Evolutionary conservation across 176 grass and related monocot genomes (phyloP), one percentile per base, ranked within the genome.

Genomic region (Ensete glaucum): DNA sequence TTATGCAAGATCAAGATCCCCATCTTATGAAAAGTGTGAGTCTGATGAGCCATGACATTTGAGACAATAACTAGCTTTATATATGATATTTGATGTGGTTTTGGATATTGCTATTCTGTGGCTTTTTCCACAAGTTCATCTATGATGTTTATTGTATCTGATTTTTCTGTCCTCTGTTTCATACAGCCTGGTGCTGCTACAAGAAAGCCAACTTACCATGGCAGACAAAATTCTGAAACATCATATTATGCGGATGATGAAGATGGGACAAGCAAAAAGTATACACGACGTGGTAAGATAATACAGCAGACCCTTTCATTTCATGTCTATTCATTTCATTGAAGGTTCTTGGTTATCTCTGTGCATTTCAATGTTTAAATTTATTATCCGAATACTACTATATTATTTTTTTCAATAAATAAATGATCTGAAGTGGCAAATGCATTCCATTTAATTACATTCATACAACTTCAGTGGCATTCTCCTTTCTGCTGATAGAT

Each of bases 201-300:
- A 84, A 94, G 91, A 84, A 99, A 94, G 82, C 80, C 77, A 82
- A 72, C 86, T 71, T 84, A 88, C 70, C 57, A 77, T 75, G 95
- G 94, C 19, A 94, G 88, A 53, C 91, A 89, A 82, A 89, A 86
- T 87, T 99, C 91, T 51, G 95, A 99, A 74, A 84, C 85, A 76
- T 94, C 91, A 52, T 99, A 94, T 73, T 94, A 94, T 81, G 95
- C 91, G 79, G 95, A 99, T 79, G 95, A 99, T 79, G 95, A 99
- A 83, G 95, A 99, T 65, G 88, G 69, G 85, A 99, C 91, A 77
- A 71, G 68, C 21, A 99, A 99, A 83, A 99, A 94, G 65, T 99
- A 99, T 75, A 78, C 83, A 25, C 94, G 80, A 86, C 91, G 95
- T 66, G 95, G 90, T 99, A 94, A 83, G 82, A 68, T 76, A 66